Base-by-base conservation (phyloP, 148 eudicot genomes). In the Linanthus parryae region DNA sequence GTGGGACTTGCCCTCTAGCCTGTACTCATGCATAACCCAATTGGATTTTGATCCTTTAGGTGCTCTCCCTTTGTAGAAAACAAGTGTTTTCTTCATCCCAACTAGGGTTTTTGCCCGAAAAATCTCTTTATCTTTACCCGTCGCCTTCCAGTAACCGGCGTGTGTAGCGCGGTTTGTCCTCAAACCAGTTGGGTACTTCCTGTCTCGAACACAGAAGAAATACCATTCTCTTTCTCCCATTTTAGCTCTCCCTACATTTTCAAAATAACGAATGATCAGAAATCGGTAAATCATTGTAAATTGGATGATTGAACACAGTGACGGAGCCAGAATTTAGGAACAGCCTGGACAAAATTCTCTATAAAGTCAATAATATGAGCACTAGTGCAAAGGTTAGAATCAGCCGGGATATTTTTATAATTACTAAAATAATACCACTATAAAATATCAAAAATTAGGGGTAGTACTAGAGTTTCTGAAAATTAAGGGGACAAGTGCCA, bases 81-180 rank as follows among this genome's bases (percentile, higher is more conserved):
- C 97, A 38, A 90, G 48, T 11, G 97, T 90, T 58, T 90, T 90
- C 77, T 90, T 90, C 97, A 86, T 91, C 8, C 97, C 97, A 28
- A 91, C 70, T 5, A 85, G 68, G 1, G 40, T 17, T 56, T 76
- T 85, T 7, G 3, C 57, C 15, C 34, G 57, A 48, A 60, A 68
- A 25, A 90, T 83, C 47, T 90, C 95, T 71, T 80, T 90, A 41
- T 91, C 97, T 67, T 86, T 91, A 1, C 97, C 97, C 0, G 97
- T 90, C 0, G 95, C 95, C 49, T 89, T 89, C 97, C 58, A 54
- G 12, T 34, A 54, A 23, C 58, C 58, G 1, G 58, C 58, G 10
- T 25, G 19, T 19, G 58, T 54, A 23, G 58, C 58, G 7, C 45
- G 21, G 31, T 54, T 54, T 4, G 58, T 54, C 45, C 58, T 37